phyloP scores from a whole-genome alignment of 2,329 filamentous ascomycete genomes.

The Colletotrichum neosansevieriae region DNA sequence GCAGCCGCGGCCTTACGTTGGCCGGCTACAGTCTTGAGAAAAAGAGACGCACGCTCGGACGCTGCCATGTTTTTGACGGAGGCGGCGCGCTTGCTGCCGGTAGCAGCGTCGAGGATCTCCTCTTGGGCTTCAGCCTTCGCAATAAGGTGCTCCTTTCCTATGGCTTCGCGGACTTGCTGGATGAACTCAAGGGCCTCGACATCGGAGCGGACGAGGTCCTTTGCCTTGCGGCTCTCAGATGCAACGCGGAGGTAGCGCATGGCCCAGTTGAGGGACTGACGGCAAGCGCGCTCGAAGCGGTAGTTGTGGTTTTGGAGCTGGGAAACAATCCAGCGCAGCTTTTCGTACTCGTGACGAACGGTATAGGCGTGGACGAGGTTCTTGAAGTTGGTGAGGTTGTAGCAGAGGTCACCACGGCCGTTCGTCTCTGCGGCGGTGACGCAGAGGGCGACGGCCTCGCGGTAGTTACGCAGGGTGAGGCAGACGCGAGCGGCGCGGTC shows the following conservation, averaged over 20 bases:
- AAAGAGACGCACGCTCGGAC: neutral
- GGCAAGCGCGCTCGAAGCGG: constrained; percentile 22
- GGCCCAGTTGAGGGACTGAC: constrained; percentile 32
- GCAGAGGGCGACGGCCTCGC: constrained; percentile 50
- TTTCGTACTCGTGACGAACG: constrained; percentile 46
- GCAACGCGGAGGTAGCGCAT: constrained; percentile 31
- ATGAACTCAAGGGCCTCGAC: constrained; percentile 27
- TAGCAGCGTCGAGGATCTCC: constrained; percentile 12
- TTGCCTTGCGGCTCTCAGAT: constrained; percentile 31
- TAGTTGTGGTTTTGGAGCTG: constrained; percentile 33
- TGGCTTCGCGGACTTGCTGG: constrained; percentile 6
- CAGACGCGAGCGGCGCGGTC: constrained; percentile 51
- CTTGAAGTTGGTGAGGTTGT: constrained; percentile 54
- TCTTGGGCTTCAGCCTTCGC: constrained; percentile 17
- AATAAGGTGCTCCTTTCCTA: constrained; percentile 18
- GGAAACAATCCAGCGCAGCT: constrained; percentile 47
- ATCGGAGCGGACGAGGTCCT: constrained; percentile 30
- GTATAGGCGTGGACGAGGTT: constrained; percentile 52
- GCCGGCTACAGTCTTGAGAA: neutral
- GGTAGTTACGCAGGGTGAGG: constrained; percentile 46
- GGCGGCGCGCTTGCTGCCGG: neutral
- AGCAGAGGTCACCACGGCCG: constrained; percentile 51
- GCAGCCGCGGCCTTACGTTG: neutral
- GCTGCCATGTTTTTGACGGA: neutral
- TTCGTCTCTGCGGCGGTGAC: constrained; percentile 52